Conservation (phyloP, 2,329 filamentous ascomycete genomes). For the Pseudocercospora vitis region DNA sequence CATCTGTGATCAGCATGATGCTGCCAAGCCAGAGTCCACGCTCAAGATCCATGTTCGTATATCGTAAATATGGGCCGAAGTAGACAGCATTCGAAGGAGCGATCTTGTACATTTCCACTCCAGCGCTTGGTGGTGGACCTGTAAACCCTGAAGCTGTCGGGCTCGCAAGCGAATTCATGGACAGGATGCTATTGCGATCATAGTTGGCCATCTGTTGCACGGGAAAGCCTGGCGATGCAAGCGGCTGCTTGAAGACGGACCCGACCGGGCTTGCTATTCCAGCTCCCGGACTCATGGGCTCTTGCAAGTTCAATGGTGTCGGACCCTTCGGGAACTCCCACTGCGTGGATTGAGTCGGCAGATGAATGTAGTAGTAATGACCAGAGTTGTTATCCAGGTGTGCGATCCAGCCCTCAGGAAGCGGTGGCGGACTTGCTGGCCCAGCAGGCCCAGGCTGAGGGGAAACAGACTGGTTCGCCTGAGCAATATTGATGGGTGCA, state of each 20-base stretch:
- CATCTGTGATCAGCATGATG: slow-evolving; percentile 88
- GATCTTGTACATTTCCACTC: slow-evolving; percentile 92
- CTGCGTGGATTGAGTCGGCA: slow-evolving; percentile 91
- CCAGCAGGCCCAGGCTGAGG: slow-evolving; percentile 44
- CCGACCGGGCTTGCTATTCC: slow-evolving; percentile 48
- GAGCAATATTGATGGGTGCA: slow-evolving; percentile 45
- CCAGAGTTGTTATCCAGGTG: slow-evolving; percentile 94
- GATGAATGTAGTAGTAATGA: slow-evolving; percentile 98
- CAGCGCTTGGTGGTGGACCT: slow-evolving; percentile 83
- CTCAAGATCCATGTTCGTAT: slow-evolving; percentile 96
- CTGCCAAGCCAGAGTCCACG: slow-evolving; percentile 88
- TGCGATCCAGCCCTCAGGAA: slow-evolving; percentile 97
- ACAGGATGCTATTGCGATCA: slow-evolving; percentile 76
- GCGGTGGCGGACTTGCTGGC: slow-evolving; percentile 81
- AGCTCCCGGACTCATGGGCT: slow-evolving; percentile 78
- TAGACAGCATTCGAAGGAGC: slow-evolving; percentile 94
- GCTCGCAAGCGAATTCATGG: slow-evolving; percentile 70
- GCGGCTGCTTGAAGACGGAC: slow-evolving; percentile 60
- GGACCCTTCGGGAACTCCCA: slow-evolving; percentile 99
- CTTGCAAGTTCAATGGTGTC: slow-evolving; percentile 81
- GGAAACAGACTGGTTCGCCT: slow-evolving; percentile 32
- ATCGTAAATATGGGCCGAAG: slow-evolving; percentile 93
- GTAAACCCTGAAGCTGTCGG: slow-evolving; percentile 80
- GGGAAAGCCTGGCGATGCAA: slow-evolving; percentile 79
- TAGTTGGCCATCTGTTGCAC: slow-evolving; percentile 76